phyloP scores from a whole-genome alignment of 139 green algal species.

The Chlamydomonas sp. region DNA sequence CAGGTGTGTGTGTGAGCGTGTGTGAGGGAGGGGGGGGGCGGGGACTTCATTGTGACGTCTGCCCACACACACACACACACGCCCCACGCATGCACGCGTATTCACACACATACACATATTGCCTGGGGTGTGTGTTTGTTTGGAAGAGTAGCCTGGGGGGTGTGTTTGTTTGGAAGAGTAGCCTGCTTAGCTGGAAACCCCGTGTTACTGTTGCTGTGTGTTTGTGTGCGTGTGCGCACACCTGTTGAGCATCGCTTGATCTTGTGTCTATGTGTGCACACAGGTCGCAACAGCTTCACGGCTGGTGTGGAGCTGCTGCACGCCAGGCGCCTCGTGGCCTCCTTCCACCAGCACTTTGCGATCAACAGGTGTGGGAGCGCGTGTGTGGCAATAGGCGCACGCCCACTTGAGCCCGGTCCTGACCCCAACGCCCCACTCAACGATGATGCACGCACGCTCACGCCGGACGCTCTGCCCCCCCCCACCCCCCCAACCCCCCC shows the following conservation, averaged over 20 bases:
- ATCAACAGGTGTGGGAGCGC: slow-evolving; percentile 32
- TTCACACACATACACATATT: too few species aligned
- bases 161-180: background rate
- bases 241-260: too few species aligned
- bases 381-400: background rate
- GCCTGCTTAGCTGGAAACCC: background rate
- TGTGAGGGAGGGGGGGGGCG: background rate
- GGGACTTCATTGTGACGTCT: background rate
- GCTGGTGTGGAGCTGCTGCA: slow-evolving; percentile 48
- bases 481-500: too few species aligned
- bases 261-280: too few species aligned
- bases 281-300: slow-evolving; percentile 45
- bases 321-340: slow-evolving; percentile 25
- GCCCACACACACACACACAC: background rate
- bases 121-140: slow-evolving; percentile 9
- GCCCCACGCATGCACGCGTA: background rate
- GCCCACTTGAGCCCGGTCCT: too few species aligned
- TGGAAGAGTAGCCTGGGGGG: background rate
- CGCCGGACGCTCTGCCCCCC: background rate
- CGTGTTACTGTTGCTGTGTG: background rate
- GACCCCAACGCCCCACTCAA: background rate
- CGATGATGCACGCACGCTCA: background rate
- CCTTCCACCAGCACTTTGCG: slow-evolving; percentile 58
- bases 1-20: background rate
- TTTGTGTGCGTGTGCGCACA: slow-evolving; percentile 3